Percentiles rank a stretch among this genome's conserved stretches.
phyloP scores from a whole-genome alignment of 768 basidiomycete genomes.

The Clitopilus hobsonii region DNA sequence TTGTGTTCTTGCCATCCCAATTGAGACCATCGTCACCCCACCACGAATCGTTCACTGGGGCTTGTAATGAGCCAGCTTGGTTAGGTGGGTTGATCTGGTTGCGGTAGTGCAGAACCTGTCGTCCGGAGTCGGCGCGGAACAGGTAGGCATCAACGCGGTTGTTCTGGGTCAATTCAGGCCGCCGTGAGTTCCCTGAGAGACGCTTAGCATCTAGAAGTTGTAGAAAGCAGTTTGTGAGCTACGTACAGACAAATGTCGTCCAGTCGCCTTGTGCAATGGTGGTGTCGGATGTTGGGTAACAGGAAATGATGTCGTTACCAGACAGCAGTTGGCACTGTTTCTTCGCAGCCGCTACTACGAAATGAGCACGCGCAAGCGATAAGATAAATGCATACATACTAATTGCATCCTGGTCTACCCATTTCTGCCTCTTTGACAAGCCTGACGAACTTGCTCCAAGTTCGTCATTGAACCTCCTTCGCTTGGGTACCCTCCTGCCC shows the following conservation, averaged over 20 bases:
- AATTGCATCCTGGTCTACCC: neutral
- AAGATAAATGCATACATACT: neutral
- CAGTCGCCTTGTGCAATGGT: slow-evolving; percentile 68
- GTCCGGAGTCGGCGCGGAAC: slow-evolving; percentile 63
- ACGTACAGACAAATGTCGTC: slow-evolving; percentile 79
- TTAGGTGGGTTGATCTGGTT: slow-evolving; percentile 42
- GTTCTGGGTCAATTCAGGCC: slow-evolving; percentile 59
- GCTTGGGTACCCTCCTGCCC: neutral
- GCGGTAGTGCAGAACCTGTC: slow-evolving; percentile 38
- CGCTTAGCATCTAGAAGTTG: slow-evolving; percentile 9
- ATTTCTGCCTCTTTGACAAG: neutral
- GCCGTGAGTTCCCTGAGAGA: slow-evolving; percentile 69
- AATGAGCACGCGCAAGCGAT: neutral
- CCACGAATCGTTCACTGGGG: slow-evolving; percentile 73
- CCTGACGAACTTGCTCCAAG: neutral
- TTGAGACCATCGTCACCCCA: slow-evolving; percentile 50
- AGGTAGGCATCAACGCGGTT: slow-evolving; percentile 74
- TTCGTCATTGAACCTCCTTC: neutral
- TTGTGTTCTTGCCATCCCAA: slow-evolving; percentile 47
- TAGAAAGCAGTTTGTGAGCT: slow-evolving; percentile 6
- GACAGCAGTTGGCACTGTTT: slow-evolving; percentile 47
- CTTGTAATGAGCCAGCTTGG: slow-evolving; percentile 47
- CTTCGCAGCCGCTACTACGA: neutral
- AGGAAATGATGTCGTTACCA: slow-evolving; percentile 72
- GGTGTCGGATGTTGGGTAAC: slow-evolving; percentile 59